Evolutionary conservation across 2,329 filamentous ascomycete species (phyloP).

Genomic region (Hypocreales sp.): DNA sequence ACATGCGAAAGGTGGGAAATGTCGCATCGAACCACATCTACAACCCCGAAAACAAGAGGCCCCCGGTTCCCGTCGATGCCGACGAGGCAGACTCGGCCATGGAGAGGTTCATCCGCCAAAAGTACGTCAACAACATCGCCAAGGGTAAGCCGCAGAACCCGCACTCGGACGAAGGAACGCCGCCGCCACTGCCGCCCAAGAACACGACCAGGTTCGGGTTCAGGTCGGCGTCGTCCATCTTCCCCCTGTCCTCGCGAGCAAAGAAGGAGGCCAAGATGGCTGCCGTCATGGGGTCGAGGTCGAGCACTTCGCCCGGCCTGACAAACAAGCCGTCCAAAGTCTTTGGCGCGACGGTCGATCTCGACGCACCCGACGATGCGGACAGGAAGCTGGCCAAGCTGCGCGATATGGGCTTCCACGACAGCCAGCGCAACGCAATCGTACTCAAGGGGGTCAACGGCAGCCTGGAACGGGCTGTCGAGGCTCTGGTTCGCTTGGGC

Average conservation of each 20-base stretch:
- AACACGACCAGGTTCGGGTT: constrained; percentile 47
- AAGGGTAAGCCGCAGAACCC: constrained; percentile 27
- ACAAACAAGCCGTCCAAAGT: constrained; percentile 50
- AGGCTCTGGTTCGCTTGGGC: constrained; percentile 69
- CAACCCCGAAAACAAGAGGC: constrained; percentile 71
- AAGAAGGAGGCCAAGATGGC: constrained; percentile 33
- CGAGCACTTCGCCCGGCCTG: constrained; percentile 21
- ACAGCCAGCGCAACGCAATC: constrained; percentile 65
- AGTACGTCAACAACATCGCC: constrained; percentile 56
- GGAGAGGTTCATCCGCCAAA: constrained; percentile 89
- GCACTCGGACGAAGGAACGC: constrained; percentile 39
- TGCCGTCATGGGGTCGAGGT: constrained; percentile 10
- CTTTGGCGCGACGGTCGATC: constrained; percentile 54
- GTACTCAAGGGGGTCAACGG: constrained; percentile 73
- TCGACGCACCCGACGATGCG: constrained; percentile 38
- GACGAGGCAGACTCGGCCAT: constrained; percentile 90
- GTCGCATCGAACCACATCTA: constrained; percentile 70
- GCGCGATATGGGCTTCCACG: constrained; percentile 81
- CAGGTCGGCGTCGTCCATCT: constrained; percentile 49
- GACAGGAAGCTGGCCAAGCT: constrained; percentile 66
- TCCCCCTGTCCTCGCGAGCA: constrained; percentile 44
- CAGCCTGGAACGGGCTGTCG: constrained; percentile 73
- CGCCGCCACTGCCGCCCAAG: constrained; percentile 47
- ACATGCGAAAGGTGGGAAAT: constrained; percentile 91
- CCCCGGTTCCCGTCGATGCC: constrained; percentile 73